Percentiles rank a stretch among this genome's conserved stretches.
These are phyloP conservation scores for Laguncularia racemosa DNA, from an alignment of 345 rosid genomes.

Conservation along the genomic window DNA sequence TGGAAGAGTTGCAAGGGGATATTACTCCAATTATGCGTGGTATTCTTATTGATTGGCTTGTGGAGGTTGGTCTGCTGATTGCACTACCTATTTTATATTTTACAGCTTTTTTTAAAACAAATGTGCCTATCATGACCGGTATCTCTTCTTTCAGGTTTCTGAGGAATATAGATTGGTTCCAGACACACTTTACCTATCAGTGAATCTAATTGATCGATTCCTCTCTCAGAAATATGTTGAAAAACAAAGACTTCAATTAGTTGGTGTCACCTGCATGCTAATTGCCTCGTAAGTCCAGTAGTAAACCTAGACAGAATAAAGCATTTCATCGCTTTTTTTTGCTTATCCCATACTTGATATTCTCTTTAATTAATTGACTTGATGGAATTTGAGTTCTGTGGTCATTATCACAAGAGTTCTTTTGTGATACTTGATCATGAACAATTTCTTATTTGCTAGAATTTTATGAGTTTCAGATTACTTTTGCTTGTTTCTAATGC, in stretches of 20 bases:
- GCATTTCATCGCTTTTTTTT: neutral
- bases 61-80: slow-evolving; percentile 54
- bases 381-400: no score
- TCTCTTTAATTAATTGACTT: no score
- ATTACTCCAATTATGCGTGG: slow-evolving; percentile 70
- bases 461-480: no score
- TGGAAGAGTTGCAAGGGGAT: slow-evolving; percentile 70
- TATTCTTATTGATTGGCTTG: slow-evolving; percentile 88
- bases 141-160: slow-evolving; percentile 54
- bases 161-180: slow-evolving; percentile 87
- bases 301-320: neutral
- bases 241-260: slow-evolving; percentile 85
- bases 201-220: slow-evolving; percentile 82
- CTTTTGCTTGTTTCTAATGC: no score
- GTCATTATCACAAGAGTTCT: no score
- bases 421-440: no score
- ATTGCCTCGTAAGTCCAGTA: slow-evolving; percentile 82
- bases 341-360: neutral
- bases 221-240: slow-evolving; percentile 58
- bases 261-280: slow-evolving; percentile 94
- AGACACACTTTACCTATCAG: slow-evolving; percentile 88
- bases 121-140: slow-evolving; percentile 7
- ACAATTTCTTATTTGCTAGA: no score
- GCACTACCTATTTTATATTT: neutral
- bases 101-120: neutral